A percentile compares a stretch with the other conserved stretches of the same genome.
These are phyloP conservation scores for Secale cereale DNA, from an alignment of 176 grass and related monocot species.

Conservation along the genomic window DNA sequence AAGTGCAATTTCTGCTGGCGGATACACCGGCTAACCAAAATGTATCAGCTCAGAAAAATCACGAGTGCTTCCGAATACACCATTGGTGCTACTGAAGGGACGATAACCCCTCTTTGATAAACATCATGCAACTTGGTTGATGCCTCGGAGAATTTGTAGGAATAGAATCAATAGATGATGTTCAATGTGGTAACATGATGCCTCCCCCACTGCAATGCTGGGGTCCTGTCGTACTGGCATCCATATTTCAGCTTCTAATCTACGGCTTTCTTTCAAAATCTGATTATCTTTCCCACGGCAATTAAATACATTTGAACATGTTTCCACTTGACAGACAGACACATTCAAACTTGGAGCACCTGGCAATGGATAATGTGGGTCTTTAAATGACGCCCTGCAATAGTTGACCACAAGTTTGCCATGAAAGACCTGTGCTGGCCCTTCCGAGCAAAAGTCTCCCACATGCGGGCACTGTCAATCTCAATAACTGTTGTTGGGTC, in stretches of 20 bases:
- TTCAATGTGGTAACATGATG: conserved; percentile 5
- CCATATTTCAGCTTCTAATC: conserved; percentile 19
- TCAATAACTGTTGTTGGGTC: conserved; percentile 44
- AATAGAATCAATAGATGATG: neutral
- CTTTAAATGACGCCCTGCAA: conserved; percentile 55
- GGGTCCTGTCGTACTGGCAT: neutral
- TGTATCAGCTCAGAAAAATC: conserved; percentile 1
- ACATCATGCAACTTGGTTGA: neutral
- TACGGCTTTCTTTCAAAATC: neutral
- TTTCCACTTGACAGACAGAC: conserved; percentile 3
- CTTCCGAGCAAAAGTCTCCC: conserved; percentile 61
- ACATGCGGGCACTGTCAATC: conserved; percentile 50
- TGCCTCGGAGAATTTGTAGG: neutral
- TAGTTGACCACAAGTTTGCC: conserved; percentile 64
- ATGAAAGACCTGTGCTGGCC: conserved; percentile 76
- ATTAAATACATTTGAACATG: neutral
- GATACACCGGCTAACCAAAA: conserved; percentile 6
- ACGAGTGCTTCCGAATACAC: neutral
- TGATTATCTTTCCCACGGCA: neutral
- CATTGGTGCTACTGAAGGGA: neutral
- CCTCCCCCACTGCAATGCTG: neutral
- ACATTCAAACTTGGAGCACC: conserved; percentile 66
- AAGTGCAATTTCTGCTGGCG: neutral
- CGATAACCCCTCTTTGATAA: neutral
- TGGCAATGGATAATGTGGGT: conserved; percentile 82